Base-by-base conservation (phyloP, 495 filamentous ascomycete species). In the Penicillium paxilli region DNA sequence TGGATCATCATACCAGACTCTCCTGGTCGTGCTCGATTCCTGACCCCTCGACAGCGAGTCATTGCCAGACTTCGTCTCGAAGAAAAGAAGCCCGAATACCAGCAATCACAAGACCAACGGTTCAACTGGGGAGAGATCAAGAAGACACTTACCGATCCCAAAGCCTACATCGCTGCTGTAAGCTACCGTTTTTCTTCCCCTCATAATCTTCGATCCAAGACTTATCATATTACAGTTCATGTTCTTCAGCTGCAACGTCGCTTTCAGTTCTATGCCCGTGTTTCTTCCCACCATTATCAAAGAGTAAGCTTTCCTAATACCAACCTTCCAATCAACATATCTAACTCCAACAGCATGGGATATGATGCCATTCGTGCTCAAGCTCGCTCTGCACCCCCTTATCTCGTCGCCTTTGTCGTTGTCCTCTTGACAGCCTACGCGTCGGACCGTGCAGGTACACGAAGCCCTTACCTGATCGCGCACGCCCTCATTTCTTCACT, bases 101-200 rank as follows among this genome's bases (percentile, higher is more conserved):
- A 69, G 37, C 53, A 56, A 8, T 41, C 52, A 2, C 35, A 55
- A 10, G 52, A 24, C 12, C 59, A 60, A 17, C 60, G 51, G 14
- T 73, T 84, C 23, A 69, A 82, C 28, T 78, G 76, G 74, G 57
- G 57, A n/a, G 77, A 84, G 30, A 77, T 86, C 26, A 55, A 78
- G 17, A 71, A 75, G 35, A 78, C 78, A 1, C 65, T 89, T 21
- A 47, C 55, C n/a, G 84, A 89, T 66, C 85, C 86, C 7, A 84
- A 82, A 51, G 79, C 81, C 37, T 91, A 88, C 66, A 74, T 91
- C 11, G 87, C 87, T 16, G 83, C 89, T 65, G 68, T 82, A 47
- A 67, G 78, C 69, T 32, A 11, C 30, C 5, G 5, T 23, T 42
- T 24, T 11, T 37, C 33, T 4, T 16, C 33, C n/a, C 10, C 5